Evolutionary conservation across 129 eudicot species (phyloP).

Genomic region (Centrapalus pauciflorus): DNA sequence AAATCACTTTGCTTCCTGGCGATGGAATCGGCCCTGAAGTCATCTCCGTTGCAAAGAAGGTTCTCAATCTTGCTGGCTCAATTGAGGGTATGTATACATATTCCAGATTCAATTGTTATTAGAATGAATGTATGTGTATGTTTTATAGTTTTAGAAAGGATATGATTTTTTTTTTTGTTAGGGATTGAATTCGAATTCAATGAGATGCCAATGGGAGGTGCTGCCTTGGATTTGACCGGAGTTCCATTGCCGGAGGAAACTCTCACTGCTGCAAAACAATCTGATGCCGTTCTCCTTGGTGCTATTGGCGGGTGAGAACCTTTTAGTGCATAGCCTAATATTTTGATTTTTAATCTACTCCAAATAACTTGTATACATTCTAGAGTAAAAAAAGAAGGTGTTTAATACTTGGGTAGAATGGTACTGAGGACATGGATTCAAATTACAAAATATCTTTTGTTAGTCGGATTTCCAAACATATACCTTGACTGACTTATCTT

Average conservation of each 20-base stretch:
- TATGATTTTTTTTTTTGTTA: background rate
- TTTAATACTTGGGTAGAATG: too few relatives aligned
- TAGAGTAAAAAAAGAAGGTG: background rate
- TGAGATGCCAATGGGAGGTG: conserved; percentile 93
- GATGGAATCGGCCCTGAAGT: conserved; percentile 99
- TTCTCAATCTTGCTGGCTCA: conserved; percentile 61
- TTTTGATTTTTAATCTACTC: background rate
- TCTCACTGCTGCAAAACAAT: conserved; percentile 63
- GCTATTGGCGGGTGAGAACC: conserved; percentile 85
- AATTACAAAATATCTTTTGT: background rate
- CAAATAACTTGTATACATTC: background rate
- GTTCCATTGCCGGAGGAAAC: conserved; percentile 98
- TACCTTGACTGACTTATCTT: background rate
- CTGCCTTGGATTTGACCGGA: conserved; percentile 84
- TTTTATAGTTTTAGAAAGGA: background rate
- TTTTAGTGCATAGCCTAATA: background rate
- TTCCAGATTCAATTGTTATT: background rate
- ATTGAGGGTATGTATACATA: conserved; percentile 42
- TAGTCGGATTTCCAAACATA: background rate
- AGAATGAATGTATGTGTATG: background rate
- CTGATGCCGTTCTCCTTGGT: conserved; percentile 96
- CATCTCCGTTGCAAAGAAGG: conserved; percentile 74
- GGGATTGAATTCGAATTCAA: conserved; percentile 76
- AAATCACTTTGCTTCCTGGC: conserved; percentile 88
- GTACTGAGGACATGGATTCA: background rate